Base-by-base conservation (phyloP, 164 flowering plant genomes). In the Aristolochia contorta region DNA sequence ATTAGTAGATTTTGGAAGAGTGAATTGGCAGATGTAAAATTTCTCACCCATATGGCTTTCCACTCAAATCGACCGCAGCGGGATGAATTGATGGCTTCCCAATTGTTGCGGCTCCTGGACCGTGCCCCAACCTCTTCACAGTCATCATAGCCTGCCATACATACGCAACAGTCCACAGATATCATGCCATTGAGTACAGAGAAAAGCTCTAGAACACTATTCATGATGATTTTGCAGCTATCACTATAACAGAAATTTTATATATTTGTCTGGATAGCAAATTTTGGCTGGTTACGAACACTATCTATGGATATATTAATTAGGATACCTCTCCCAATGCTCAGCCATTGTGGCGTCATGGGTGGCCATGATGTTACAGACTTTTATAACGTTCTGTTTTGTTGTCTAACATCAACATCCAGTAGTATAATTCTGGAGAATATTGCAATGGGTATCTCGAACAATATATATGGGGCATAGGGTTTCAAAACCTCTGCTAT, bases 61-160 rank as follows among this genome's bases (percentile, higher is more conserved):
- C 72, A 56, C 41, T 61, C 54, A 69, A 45, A 65, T 69, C 65
- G 22, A 69, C 72, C 15, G 65, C 22, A 65, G 65, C 60, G 6
- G 68, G 65, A 43, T 61, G 57, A 49, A 69, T 64, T n/a, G 65
- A 41, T 25, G 72, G 72, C 53, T 65, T 65, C 18, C 68, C 72
- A 56, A 69, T 45, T n/a, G 55, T 50, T 13, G 69, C 60, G 43
- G 18, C 58, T 37, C 57, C 57, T 41, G 61, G 61, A 33, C 65
- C 65, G 20, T 56, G 65, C 59, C 14, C 24, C 61, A 47, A 59
- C 57, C 68, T 50, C n/a, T 65, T 65, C 24, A 53, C 69, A 2
- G 68, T 60, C 69, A 69, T 69, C 68, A 61, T 65, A 16, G 68
- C 65, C 65, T 61, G 64, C 47, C 13, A 25, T 15, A 23, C 16